phyloP scores from a whole-genome alignment of 495 filamentous ascomycete species.

The Letharia columbiana region DNA sequence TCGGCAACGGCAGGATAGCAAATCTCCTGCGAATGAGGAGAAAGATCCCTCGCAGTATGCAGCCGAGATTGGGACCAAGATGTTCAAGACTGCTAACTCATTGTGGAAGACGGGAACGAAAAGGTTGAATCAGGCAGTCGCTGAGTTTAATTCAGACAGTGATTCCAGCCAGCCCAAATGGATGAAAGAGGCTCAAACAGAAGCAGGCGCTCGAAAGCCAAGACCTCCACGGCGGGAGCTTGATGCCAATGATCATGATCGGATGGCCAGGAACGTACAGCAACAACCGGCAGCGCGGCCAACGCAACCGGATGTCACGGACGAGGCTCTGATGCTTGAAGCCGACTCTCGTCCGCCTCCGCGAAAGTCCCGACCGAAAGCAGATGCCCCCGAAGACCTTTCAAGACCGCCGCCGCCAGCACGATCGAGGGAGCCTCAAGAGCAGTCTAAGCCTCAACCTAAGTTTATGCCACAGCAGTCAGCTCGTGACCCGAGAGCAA shows the following conservation, averaged over 20 bases:
- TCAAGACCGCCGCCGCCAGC: constrained; percentile 42
- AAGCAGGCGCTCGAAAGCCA: constrained; percentile 18
- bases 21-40: constrained; percentile 54
- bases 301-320: constrained; percentile 49
- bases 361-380: constrained; percentile 34
- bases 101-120: constrained; percentile 92
- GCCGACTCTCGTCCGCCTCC: constrained; percentile 43
- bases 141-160: constrained; percentile 75
- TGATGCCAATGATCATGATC: constrained; percentile 11
- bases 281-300: constrained; percentile 16
- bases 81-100: constrained; percentile 89
- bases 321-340: constrained; percentile 91
- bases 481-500: constrained; percentile 45
- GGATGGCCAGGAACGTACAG: background rate
- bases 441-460: constrained; percentile 43
- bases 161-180: constrained; percentile 86
- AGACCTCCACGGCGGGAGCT: background rate
- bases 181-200: constrained; percentile 66
- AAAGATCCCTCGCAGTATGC: constrained; percentile 73
- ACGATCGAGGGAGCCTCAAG: constrained; percentile 34
- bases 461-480: constrained; percentile 32
- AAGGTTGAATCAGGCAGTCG: constrained; percentile 87
- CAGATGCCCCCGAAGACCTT: constrained; percentile 15
- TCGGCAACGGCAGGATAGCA: constrained; percentile 40
- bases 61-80: constrained; percentile 67